Conservation (phyloP, 768 basidiomycete genomes). For the Suillus tomentosus region DNA sequence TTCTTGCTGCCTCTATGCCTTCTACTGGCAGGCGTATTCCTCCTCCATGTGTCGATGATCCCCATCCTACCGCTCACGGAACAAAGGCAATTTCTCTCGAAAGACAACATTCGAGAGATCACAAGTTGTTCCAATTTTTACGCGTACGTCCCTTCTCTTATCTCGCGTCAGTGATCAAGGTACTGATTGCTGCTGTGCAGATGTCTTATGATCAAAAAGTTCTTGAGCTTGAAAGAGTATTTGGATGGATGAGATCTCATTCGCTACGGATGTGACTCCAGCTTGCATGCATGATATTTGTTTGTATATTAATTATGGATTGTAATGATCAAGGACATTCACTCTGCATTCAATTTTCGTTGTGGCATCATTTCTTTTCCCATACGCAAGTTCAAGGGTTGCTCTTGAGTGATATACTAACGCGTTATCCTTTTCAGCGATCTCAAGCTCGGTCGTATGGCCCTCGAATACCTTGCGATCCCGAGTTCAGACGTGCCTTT, state of each 20-base stretch:
- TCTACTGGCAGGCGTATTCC: background rate
- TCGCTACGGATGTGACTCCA: background rate
- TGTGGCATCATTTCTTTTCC: background rate
- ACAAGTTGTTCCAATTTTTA: background rate
- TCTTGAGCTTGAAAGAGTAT: background rate
- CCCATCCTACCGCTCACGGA: background rate
- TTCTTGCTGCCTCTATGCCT: background rate
- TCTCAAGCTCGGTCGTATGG: too few species aligned
- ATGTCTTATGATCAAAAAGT: conserved; percentile 5
- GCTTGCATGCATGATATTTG: background rate
- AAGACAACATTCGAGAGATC: background rate
- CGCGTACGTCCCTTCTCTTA: background rate
- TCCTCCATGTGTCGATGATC: background rate
- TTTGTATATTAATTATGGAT: background rate
- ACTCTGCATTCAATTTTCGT: background rate
- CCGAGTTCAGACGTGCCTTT: background rate
- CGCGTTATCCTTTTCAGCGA: too few species aligned
- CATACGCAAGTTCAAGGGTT: background rate
- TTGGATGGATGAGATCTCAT: conserved; percentile 4
- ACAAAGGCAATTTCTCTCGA: background rate
- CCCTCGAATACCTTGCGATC: too few species aligned
- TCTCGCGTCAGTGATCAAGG: background rate
- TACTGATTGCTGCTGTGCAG: background rate
- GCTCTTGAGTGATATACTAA: background rate
- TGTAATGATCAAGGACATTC: conserved; percentile 2